Evolutionary conservation across 2,329 filamentous ascomycete species (phyloP).

Genomic region (Fusarium scirpi): DNA sequence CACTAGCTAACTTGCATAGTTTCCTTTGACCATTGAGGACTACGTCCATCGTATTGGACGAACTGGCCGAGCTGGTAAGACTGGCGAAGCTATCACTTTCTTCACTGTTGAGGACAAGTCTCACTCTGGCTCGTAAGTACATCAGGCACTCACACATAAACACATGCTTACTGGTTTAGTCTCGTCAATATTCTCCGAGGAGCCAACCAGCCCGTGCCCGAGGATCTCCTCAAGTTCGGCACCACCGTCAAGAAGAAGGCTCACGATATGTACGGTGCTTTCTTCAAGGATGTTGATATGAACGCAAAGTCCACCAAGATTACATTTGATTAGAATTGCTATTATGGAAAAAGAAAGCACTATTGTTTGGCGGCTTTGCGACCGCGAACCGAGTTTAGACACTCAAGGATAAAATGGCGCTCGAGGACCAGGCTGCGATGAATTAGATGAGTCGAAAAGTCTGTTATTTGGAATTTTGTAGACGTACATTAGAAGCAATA

Average conservation of each 20-base stretch:
- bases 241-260: conserved; percentile 99
- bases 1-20: conserved; percentile 58
- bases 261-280: conserved; percentile 93
- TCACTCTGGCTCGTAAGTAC: conserved; percentile 84
- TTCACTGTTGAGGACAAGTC: conserved; percentile 97
- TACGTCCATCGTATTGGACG: conserved; percentile 97
- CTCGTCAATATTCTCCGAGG: conserved; percentile 94
- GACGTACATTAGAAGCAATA: conserved; percentile 71
- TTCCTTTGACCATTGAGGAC: conserved; percentile 94
- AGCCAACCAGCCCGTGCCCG: conserved; percentile 91
- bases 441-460: conserved; percentile 44
- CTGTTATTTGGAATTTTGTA: conserved; percentile 28
- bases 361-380: conserved; percentile 49
- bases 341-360: conserved; percentile 27
- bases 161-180: conserved; percentile 57
- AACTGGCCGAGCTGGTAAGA: conserved; percentile 92
- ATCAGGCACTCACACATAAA: neutral
- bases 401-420: conserved; percentile 64
- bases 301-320: conserved; percentile 91
- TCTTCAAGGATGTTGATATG: conserved; percentile 90
- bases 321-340: conserved; percentile 75
- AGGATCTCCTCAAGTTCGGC: conserved; percentile 92
- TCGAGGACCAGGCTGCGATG: conserved; percentile 64
- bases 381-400: conserved; percentile 59
- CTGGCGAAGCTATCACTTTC: conserved; percentile 88